Evolutionary conservation across 495 filamentous ascomycete genomes (phyloP).

Genomic region (Hypomontagnella monticulosa): DNA sequence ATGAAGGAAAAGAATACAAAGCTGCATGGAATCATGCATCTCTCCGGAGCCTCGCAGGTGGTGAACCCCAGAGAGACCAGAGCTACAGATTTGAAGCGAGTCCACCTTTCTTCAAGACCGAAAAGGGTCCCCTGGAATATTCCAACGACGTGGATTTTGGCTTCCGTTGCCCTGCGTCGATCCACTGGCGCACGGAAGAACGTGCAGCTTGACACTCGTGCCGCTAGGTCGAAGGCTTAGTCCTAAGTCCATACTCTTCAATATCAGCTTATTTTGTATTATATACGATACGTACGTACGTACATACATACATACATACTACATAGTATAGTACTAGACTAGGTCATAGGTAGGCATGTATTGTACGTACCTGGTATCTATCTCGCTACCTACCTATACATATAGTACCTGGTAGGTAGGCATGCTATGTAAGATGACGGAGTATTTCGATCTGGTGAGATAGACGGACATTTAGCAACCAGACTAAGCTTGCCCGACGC

Average conservation of each 20-base stretch:
- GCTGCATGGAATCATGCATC: conserved; percentile 47
- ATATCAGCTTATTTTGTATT: too few species aligned
- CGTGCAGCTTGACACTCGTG: conserved; percentile 32
- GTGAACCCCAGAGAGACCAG: conserved; percentile 30
- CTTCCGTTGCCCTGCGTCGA: conserved; percentile 40
- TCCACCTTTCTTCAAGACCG: conserved; percentile 22
- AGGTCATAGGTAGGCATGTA: not conserved
- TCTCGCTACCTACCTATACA: not conserved
- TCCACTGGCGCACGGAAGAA: conserved; percentile 41
- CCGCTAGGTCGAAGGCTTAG: conserved; percentile 16
- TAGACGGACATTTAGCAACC: conserved; percentile 19
- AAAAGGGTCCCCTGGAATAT: conserved; percentile 25
- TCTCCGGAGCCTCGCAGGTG: conserved; percentile 42
- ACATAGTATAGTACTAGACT: too few species aligned
- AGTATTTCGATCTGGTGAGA: conserved; percentile 22
- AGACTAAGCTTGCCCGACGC: not conserved
- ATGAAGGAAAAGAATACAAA: conserved; percentile 31
- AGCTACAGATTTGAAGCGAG: conserved; percentile 19
- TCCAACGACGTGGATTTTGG: conserved; percentile 46
- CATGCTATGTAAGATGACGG: conserved; percentile 12
- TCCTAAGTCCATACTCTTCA: not conserved
- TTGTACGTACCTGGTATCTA: not conserved
- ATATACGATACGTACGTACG: too few species aligned
- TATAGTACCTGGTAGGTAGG: not conserved
- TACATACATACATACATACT: too few species aligned